Base-by-base conservation (phyloP, 306 rosid genomes). In the Cajanus cajan region DNA sequence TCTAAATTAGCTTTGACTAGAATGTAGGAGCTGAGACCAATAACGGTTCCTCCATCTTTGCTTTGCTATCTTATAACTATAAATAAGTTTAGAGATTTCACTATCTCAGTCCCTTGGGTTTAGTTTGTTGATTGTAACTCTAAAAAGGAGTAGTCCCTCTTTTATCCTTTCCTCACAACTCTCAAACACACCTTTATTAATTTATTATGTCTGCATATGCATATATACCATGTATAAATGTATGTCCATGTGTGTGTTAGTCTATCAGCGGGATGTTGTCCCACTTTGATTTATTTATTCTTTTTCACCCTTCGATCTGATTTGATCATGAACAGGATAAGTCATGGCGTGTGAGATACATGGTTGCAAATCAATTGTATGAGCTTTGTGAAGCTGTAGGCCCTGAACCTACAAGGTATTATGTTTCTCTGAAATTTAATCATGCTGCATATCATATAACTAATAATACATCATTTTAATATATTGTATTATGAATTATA, bases 311-410 rank as follows among this genome's bases (percentile, higher is more conserved):
- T 73, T 22, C 41, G 12, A 50, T 70, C 24, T 73, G 3, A 66
- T 65, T 73, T 75, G 28, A 62, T 82, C 81, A 18, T 51, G 45
- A 44, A 59, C 69, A 92, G 97, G 97, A 92, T 78, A 92, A 92
- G 76, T 92, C 97, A 22, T 92, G 97, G 97, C 96, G 97, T 39
- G 97, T 92, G 24, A 92, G 96, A 6, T 90, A 89, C 86, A 92
- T 92, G 97, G 97, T 92, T 71, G 97, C 96, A 37, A 92, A 92
- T 88, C 97, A 92, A 85, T 76, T 92, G 43, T 90, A 92, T 62
- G 97, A 92, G 85, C 86, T 92, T 54, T 92, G 97, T 76, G 97
- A 92, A 85, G 97, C 97, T 54, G 93, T 92, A 12, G 97, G 97
- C 68, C 92, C 93, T 83, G 97, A 92, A 16, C 92, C 96, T 58